Evolutionary conservation across 2,329 filamentous ascomycete species (phyloP).

Genomic region (Fusarium chlamydosporum): DNA sequence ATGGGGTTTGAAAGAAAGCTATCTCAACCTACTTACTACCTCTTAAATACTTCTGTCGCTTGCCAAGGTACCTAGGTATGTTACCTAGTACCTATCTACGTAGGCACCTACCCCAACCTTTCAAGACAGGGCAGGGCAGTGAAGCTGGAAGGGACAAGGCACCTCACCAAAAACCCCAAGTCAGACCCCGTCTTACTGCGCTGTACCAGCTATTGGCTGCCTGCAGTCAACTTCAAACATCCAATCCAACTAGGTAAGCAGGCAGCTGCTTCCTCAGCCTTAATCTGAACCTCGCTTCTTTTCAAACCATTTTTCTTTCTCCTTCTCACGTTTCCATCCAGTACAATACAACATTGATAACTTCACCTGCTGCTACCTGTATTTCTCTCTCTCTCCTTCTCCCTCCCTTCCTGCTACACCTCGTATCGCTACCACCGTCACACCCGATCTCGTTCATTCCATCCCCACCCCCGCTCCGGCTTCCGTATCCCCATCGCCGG

Average conservation of each 20-base stretch:
- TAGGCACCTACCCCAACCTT: background rate
- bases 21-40: background rate
- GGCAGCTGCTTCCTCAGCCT: conserved; percentile 43
- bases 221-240: conserved; percentile 47
- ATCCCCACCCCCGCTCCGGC: conserved; percentile 44
- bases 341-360: conserved; percentile 20
- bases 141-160: conserved; percentile 6
- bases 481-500: conserved; percentile 33
- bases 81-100: background rate
- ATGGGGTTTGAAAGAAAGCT: background rate
- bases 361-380: background rate
- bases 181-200: conserved; percentile 31
- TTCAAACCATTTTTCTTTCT: background rate
- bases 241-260: conserved; percentile 22
- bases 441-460: conserved; percentile 30
- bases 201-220: conserved; percentile 46
- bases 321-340: conserved; percentile 1
- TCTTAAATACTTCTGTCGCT: background rate
- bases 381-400: background rate
- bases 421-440: conserved; percentile 7
- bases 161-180: background rate
- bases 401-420: conserved; percentile 4
- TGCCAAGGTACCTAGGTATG: background rate
- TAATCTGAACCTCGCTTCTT: conserved; percentile 32
- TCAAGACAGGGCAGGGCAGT: background rate